Evolutionary conservation across 2,329 filamentous ascomycete species (phyloP).

Genomic region (Diaporthe longicolla): DNA sequence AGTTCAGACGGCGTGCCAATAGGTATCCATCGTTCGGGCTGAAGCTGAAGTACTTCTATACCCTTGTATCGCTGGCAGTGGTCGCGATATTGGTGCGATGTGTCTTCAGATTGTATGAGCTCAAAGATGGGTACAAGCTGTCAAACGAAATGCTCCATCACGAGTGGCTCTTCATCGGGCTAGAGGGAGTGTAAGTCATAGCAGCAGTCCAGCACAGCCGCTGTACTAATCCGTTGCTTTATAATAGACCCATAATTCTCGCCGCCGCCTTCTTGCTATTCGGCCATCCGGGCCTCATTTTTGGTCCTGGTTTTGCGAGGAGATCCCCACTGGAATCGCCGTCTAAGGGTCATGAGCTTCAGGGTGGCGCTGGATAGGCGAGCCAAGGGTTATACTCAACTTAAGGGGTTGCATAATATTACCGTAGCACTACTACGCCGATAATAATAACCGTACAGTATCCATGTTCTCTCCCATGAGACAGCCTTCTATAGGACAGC

Average conservation of each 20-base stretch:
- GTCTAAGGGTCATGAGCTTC: neutral
- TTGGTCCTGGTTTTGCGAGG: neutral
- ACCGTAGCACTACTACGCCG: too few species aligned
- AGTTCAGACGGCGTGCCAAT: neutral
- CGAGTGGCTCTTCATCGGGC: conserved; percentile 44
- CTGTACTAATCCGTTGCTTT: conserved; percentile 21
- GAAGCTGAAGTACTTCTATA: conserved; percentile 64
- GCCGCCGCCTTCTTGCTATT: conserved; percentile 32
- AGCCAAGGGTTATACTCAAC: neutral
- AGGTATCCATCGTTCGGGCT: conserved; percentile 37
- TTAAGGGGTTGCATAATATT: neutral
- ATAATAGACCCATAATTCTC: conserved; percentile 28
- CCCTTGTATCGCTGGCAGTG: conserved; percentile 66
- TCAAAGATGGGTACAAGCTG: conserved; percentile 73
- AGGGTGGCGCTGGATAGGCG: neutral
- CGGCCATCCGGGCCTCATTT: conserved; percentile 41
- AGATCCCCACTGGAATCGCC: conserved; percentile 3
- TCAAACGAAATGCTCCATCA: conserved; percentile 57
- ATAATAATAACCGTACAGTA: too few species aligned
- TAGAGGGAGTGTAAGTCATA: conserved; percentile 39
- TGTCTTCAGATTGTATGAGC: conserved; percentile 74
- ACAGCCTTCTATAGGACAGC: too few species aligned
- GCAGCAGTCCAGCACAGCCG: neutral
- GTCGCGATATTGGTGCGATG: conserved; percentile 73
- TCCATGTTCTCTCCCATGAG: too few species aligned